Evolutionary conservation across 176 grass and related monocot species (phyloP).

Genomic region (Areca catechu): DNA sequence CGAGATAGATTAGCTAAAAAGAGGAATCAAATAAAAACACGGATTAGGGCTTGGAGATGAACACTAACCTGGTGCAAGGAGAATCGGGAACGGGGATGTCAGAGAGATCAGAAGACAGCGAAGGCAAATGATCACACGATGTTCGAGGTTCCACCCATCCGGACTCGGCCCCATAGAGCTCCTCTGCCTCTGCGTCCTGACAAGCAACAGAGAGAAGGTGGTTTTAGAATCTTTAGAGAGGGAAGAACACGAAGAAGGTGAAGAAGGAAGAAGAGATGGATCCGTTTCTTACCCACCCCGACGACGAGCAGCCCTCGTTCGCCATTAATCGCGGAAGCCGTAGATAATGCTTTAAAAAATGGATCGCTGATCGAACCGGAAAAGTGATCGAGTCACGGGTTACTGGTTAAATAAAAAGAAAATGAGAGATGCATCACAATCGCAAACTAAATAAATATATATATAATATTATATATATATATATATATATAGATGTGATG

Average conservation of each 20-base stretch:
- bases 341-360: neutral
- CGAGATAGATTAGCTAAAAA: too few species aligned
- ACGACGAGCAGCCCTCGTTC: neutral
- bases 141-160: conserved; percentile 88
- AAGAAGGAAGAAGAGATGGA: neutral
- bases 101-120: conserved; percentile 44
- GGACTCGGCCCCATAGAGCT: conserved; percentile 37
- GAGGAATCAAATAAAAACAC: neutral
- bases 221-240: neutral
- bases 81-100: conserved; percentile 56
- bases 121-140: conserved; percentile 47
- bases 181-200: conserved; percentile 34
- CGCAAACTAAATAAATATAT: too few species aligned
- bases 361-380: neutral
- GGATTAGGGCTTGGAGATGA: too few species aligned
- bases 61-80: conserved; percentile 50
- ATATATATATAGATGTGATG: too few species aligned
- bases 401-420: too few species aligned
- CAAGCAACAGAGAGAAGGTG: neutral
- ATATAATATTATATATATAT: too few species aligned
- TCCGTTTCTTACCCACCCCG: neutral
- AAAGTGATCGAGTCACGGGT: too few species aligned
- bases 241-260: neutral
- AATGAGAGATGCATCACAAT: too few species aligned
- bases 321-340: conserved; percentile 14